Evolutionary conservation across 1,284 basidiomycete species (phyloP).

Genomic region (Neolentinus lepideus): DNA sequence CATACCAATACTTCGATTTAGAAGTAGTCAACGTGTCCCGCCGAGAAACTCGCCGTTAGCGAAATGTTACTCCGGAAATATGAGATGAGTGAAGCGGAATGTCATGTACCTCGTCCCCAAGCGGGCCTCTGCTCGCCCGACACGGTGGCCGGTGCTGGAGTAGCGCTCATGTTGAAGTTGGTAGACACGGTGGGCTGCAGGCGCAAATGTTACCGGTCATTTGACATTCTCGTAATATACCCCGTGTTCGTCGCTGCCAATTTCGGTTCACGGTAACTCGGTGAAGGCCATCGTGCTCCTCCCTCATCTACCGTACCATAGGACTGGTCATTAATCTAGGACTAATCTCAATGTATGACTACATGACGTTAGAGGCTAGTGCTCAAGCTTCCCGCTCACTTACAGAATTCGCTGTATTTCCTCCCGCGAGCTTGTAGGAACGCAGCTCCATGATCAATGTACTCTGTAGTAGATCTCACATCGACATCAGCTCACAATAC

Average conservation of each 20-base stretch:
- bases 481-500: too few species aligned
- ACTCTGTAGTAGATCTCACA: too few species aligned
- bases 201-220: neutral
- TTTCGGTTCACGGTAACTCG: neutral
- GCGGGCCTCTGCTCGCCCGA: neutral
- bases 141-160: neutral
- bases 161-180: neutral
- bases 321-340: too few species aligned
- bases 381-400: too few species aligned
- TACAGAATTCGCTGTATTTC: too few species aligned
- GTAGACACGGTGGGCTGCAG: neutral
- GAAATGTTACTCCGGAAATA: neutral
- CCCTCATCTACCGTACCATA: neutral
- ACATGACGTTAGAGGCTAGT: too few species aligned
- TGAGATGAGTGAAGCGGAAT: neutral
- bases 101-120: neutral
- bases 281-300: neutral
- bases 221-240: neutral
- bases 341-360: too few species aligned
- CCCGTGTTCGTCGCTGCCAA: neutral
- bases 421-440: too few species aligned
- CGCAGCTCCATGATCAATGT: too few species aligned
- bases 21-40: neutral
- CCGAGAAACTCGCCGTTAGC: neutral
- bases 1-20: constrained; percentile 62